phyloP scores from a whole-genome alignment of 2,329 filamentous ascomycete species.

The Atkinsonella hypoxylon region DNA sequence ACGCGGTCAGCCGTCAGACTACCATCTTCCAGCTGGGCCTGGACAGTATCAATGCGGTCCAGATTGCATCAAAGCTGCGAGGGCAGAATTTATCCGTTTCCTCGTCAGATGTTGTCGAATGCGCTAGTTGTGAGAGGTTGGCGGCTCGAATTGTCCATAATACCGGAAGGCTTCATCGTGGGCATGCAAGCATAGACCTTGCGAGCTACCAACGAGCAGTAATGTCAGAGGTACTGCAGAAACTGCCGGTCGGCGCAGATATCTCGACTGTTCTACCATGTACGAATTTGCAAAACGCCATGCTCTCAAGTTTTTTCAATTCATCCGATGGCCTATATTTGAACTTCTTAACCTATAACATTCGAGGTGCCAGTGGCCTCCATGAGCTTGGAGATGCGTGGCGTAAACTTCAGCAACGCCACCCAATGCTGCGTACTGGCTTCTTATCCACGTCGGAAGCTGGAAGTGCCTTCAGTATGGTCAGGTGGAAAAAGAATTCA shows the following conservation, averaged over 20 bases:
- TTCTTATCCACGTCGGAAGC: constrained; percentile 52
- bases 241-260: constrained; percentile 10
- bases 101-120: constrained; percentile 63
- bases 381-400: constrained; percentile 44
- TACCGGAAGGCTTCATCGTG: background rate
- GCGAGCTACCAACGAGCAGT: constrained; percentile 24
- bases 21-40: constrained; percentile 83
- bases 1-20: constrained; percentile 44
- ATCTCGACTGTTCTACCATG: constrained; percentile 60
- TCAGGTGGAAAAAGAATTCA: constrained; percentile 37
- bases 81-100: constrained; percentile 45
- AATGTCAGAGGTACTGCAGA: constrained; percentile 15
- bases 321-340: constrained; percentile 61
- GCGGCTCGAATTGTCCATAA: constrained; percentile 16
- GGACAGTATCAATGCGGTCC: constrained; percentile 79
- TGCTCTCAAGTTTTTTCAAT: constrained; percentile 62
- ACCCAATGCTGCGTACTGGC: constrained; percentile 67
- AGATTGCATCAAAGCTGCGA: constrained; percentile 59
- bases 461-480: constrained; percentile 59
- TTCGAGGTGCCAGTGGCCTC: constrained; percentile 29
- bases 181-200: constrained; percentile 22
- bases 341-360: constrained; percentile 51
- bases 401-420: constrained; percentile 35
- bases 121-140: constrained; percentile 32
- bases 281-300: constrained; percentile 67